Conservation (phyloP, 805 yeast genomes). For the Scheffersomyces spartinae region DNA sequence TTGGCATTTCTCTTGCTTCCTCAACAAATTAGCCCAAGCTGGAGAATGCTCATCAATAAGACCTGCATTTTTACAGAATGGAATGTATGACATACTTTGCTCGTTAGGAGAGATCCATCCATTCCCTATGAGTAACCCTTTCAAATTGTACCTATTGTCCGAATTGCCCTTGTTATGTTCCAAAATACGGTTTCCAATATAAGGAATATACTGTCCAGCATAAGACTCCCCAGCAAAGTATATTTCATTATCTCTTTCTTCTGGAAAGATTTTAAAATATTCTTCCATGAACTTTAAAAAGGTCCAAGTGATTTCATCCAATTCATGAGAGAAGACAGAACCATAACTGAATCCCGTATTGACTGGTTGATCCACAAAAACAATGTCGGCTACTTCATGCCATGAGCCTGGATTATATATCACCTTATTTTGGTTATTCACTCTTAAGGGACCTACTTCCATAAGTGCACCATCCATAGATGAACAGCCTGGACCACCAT, state of each 20-base stretch:
- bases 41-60: constrained; percentile 34
- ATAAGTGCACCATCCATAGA: constrained; percentile 94
- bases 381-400: constrained; percentile 66
- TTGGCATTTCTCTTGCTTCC: constrained; percentile 51
- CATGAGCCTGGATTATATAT: constrained; percentile 64
- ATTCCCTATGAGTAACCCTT: constrained; percentile 74
- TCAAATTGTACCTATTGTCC: constrained; percentile 28
- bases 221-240: constrained; percentile 90
- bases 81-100: constrained; percentile 73
- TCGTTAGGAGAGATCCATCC: constrained; percentile 89
- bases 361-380: constrained; percentile 89
- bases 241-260: constrained; percentile 50
- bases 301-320: constrained; percentile 47
- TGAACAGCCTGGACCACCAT: constrained; percentile 98
- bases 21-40: constrained; percentile 28
- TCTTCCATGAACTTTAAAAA: constrained; percentile 54
- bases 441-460: constrained; percentile 84
- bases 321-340: constrained; percentile 40
- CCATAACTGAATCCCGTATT: constrained; percentile 84
- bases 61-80: constrained; percentile 51
- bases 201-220: constrained; percentile 96
- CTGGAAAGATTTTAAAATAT: constrained; percentile 65
- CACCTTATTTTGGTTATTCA: constrained; percentile 33
- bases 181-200: constrained; percentile 56
- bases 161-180: constrained; percentile 23